Percentiles rank a stretch among this genome's conserved stretches.
Conservation (phyloP, 75 land plant genomes). For the Cupressus sempervirens region DNA sequence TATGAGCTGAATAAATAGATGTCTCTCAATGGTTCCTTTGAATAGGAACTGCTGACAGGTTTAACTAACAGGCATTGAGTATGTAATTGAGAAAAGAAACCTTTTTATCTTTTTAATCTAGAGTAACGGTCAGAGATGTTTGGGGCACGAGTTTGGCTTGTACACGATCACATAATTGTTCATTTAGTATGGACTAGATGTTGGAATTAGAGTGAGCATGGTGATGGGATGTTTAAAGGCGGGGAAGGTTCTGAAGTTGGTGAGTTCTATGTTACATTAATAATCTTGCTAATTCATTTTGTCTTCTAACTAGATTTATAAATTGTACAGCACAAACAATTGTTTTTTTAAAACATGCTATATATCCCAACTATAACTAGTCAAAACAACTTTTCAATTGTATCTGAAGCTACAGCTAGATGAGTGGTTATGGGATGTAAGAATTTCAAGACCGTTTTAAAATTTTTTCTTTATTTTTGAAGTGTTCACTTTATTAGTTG, state of each 20-base stretch:
- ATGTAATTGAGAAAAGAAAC: neutral
- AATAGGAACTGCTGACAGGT: neutral
- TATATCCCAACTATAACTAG: neutral
- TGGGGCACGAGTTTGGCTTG: too few relatives aligned
- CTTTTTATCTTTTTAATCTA: too few relatives aligned
- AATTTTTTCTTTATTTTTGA: too few relatives aligned
- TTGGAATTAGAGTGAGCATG: neutral
- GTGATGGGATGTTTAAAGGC: neutral
- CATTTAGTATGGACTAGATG: neutral
- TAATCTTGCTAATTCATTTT: too few relatives aligned
- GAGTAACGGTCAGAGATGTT: too few relatives aligned
- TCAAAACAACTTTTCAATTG: neutral
- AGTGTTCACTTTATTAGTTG: too few relatives aligned
- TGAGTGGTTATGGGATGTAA: neutral
- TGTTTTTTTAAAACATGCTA: too few relatives aligned
- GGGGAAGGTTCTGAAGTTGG: neutral
- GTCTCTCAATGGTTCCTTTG: neutral
- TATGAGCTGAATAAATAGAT: neutral
- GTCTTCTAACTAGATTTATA: too few relatives aligned
- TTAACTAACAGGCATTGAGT: too few relatives aligned
- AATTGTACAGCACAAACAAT: too few relatives aligned
- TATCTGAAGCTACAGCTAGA: neutral
- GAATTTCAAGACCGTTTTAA: too few relatives aligned
- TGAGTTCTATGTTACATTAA: too few relatives aligned
- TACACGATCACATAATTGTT: neutral